These are phyloP conservation scores for Fusarium tjaetaba DNA, from an alignment of 2,329 filamentous ascomycete species.

Conservation along the genomic window DNA sequence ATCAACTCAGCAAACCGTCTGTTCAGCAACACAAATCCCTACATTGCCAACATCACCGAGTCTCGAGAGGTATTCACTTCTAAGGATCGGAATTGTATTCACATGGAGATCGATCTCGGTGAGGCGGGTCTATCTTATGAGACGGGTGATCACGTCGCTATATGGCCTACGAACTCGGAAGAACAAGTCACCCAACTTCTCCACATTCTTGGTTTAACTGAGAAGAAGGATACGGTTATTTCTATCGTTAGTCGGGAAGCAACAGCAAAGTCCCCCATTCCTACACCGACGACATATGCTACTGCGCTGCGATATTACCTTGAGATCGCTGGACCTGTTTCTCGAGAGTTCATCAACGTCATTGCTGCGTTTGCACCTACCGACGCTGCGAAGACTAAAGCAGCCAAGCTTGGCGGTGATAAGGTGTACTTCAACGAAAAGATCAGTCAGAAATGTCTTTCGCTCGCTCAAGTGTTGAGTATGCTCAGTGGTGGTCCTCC, in stretches of 20 bases:
- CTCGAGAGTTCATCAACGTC: neutral
- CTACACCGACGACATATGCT: slow-evolving; percentile 7
- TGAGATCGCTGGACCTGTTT: slow-evolving; percentile 10
- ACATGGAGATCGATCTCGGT: neutral
- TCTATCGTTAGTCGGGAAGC: neutral
- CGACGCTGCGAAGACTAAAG: neutral
- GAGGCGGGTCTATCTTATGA: neutral
- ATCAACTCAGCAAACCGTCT: neutral
- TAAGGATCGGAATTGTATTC: neutral
- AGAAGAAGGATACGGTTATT: neutral
- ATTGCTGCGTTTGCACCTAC: slow-evolving; percentile 1
- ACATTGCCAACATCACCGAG: neutral
- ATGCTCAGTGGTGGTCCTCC: neutral
- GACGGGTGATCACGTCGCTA: neutral
- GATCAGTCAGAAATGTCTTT: neutral
- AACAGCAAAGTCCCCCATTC: neutral
- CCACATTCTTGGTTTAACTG: neutral
- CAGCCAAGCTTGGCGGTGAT: neutral
- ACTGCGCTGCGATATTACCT: neutral
- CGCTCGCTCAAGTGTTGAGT: neutral
- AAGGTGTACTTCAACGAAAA: neutral
- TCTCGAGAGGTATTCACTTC: neutral
- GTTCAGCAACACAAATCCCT: neutral
- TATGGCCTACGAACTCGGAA: neutral
- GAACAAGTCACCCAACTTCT: neutral